Evolutionary conservation across 495 filamentous ascomycete genomes (phyloP).

Genomic region (Aspergillus funiculosus): DNA sequence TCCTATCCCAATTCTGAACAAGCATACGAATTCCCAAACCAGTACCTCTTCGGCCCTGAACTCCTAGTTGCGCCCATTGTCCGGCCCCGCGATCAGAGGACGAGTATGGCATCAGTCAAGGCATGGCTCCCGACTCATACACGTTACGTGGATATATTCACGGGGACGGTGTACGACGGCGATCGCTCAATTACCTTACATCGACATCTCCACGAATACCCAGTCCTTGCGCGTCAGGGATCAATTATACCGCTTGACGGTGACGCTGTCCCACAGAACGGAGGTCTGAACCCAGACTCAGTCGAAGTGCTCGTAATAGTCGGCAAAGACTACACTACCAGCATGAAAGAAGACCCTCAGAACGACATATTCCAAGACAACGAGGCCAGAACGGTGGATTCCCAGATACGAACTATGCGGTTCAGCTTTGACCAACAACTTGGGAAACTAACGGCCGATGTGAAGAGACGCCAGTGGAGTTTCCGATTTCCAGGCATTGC

Average conservation of each 20-base stretch:
- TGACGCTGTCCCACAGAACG: slow-evolving; percentile 32
- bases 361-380: slow-evolving; percentile 17
- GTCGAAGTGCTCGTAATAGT: slow-evolving; percentile 48
- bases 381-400: neutral
- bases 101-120: slow-evolving; percentile 32
- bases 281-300: slow-evolving; percentile 30
- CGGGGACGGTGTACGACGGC: slow-evolving; percentile 47
- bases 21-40: slow-evolving; percentile 47
- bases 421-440: slow-evolving; percentile 2
- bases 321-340: slow-evolving; percentile 43
- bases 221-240: slow-evolving; percentile 49
- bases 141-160: slow-evolving; percentile 48
- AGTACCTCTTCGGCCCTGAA: slow-evolving; percentile 50
- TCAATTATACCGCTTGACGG: slow-evolving; percentile 49
- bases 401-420: neutral
- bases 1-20: slow-evolving; percentile 39
- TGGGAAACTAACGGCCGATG: neutral
- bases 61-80: slow-evolving; percentile 51
- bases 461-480: slow-evolving; percentile 7
- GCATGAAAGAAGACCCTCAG: slow-evolving; percentile 31
- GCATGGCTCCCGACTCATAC: slow-evolving; percentile 47
- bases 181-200: slow-evolving; percentile 42
- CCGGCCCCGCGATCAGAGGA: slow-evolving; percentile 32
- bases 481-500: slow-evolving; percentile 19
- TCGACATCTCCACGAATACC: slow-evolving; percentile 37